These are phyloP conservation scores for Halophytophthora batemanensis DNA, from an alignment of 352 stramenopile species.

Conservation along the genomic window DNA sequence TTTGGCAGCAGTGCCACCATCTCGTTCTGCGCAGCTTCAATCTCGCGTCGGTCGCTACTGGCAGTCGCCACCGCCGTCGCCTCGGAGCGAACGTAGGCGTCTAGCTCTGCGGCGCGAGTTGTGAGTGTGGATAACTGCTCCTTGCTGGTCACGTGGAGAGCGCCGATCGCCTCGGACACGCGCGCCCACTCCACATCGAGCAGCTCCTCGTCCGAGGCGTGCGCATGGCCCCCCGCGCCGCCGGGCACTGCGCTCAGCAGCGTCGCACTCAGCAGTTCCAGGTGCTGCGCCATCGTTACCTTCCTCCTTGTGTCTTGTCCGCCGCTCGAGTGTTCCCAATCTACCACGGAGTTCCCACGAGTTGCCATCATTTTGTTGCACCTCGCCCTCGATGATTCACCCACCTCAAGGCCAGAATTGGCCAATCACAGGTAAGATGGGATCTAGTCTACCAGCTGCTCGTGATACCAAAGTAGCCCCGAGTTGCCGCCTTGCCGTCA, in stretches of 20 bases:
- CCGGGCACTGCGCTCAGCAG: conserved; percentile 14
- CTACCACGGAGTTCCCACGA: too few species aligned
- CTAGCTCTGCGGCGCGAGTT: background rate
- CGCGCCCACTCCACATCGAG: conserved; percentile 19
- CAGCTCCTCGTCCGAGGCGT: conserved; percentile 13
- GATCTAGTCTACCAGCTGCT: too few species aligned
- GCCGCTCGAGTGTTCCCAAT: too few species aligned
- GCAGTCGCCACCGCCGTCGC: background rate
- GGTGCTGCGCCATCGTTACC: conserved; percentile 6
- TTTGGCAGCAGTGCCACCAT: conserved; percentile 18
- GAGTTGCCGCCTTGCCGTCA: too few species aligned
- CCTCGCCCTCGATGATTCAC: too few species aligned
- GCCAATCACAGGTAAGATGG: too few species aligned
- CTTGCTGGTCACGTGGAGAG: conserved; percentile 8
- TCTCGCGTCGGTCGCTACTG: conserved; percentile 12
- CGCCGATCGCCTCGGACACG: conserved; percentile 13
- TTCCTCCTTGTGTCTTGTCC: too few species aligned
- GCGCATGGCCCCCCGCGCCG: background rate
- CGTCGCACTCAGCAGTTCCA: conserved; percentile 19
- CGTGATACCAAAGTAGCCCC: too few species aligned
- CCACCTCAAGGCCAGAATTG: too few species aligned
- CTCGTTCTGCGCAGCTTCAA: conserved; percentile 12
- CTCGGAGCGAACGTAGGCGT: background rate
- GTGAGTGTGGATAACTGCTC: background rate
- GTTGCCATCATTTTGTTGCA: too few species aligned